These are phyloP conservation scores for Thalassiosira mediterranea DNA, from an alignment of 352 stramenopile genomes.

Conservation along the genomic window DNA sequence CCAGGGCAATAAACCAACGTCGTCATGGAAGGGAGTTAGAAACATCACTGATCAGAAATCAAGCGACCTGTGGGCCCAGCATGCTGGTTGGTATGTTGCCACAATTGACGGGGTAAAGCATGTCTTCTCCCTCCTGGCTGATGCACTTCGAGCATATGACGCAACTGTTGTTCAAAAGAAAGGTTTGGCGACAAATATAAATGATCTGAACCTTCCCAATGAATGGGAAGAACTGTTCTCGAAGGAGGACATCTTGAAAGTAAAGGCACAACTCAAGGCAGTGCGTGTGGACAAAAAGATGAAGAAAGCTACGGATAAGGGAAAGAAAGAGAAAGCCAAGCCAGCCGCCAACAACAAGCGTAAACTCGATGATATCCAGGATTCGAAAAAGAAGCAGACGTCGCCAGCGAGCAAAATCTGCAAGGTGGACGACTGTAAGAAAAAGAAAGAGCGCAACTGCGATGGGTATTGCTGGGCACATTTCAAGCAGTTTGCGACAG, in stretches of 20 bases:
- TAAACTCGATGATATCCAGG: too few relatives aligned
- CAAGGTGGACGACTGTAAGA: too few relatives aligned
- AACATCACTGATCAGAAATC: slow-evolving; percentile 14
- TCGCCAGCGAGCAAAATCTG: too few relatives aligned
- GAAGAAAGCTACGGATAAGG: too few relatives aligned
- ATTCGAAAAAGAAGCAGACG: too few relatives aligned
- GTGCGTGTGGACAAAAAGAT: too few relatives aligned
- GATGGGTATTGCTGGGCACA: too few relatives aligned
- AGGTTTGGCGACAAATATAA: slow-evolving; percentile 8
- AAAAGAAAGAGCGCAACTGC: too few relatives aligned
- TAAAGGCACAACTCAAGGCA: too few relatives aligned
- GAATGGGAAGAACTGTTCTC: slow-evolving; percentile 6
- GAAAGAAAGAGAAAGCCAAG: too few relatives aligned
- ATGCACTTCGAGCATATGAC: slow-evolving; percentile 26
- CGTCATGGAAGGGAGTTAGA: slow-evolving; percentile 17
- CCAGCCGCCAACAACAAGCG: too few relatives aligned
- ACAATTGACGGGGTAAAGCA: slow-evolving; percentile 20
- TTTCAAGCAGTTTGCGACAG: too few relatives aligned
- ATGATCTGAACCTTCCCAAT: slow-evolving; percentile 28
- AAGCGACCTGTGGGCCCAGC: slow-evolving; percentile 28
- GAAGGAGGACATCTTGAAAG: background rate
- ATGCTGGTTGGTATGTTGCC: slow-evolving; percentile 39
- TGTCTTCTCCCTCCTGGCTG: slow-evolving; percentile 14
- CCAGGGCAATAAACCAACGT: background rate
- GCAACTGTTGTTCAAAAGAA: slow-evolving; percentile 10